Percentiles rank a stretch among this genome's conserved stretches.
Evolutionary conservation across 2,329 filamentous ascomycete species (phyloP).

Genomic region (Pseudogymnoascus sp.): DNA sequence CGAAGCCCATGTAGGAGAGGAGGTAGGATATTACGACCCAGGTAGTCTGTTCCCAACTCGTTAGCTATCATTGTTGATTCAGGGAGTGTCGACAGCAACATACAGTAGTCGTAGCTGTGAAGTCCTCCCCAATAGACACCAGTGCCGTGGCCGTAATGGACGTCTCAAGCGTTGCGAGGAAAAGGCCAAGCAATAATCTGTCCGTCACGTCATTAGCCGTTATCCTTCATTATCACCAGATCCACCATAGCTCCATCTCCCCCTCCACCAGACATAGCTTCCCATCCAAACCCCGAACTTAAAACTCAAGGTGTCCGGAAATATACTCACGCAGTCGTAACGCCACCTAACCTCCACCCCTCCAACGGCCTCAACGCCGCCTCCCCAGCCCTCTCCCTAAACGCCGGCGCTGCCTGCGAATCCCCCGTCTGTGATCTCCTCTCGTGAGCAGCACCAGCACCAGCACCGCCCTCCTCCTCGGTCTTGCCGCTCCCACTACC

Average conservation of each 20-base stretch:
- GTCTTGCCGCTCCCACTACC: not conserved
- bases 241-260: not conserved
- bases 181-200: conserved; percentile 44
- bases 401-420: not conserved
- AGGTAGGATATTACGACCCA: not conserved
- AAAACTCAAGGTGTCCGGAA: not conserved
- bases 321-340: not conserved
- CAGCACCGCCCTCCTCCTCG: not conserved
- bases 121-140: conserved; percentile 45
- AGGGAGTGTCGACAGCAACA: not conserved
- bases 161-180: conserved; percentile 51
- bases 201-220: not conserved
- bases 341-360: not conserved
- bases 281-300: not conserved
- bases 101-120: conserved; percentile 21
- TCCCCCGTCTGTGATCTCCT: not conserved
- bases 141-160: conserved; percentile 53
- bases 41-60: not conserved
- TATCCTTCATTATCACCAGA: not conserved
- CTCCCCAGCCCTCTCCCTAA: not conserved
- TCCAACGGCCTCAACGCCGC: not conserved
- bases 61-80: not conserved
- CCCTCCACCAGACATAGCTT: not conserved
- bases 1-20: conserved; percentile 31
- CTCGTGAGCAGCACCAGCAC: no score